These are phyloP conservation scores for Eurotiales sp. DNA, from an alignment of 2,329 filamentous ascomycete genomes.

Conservation along the genomic window DNA sequence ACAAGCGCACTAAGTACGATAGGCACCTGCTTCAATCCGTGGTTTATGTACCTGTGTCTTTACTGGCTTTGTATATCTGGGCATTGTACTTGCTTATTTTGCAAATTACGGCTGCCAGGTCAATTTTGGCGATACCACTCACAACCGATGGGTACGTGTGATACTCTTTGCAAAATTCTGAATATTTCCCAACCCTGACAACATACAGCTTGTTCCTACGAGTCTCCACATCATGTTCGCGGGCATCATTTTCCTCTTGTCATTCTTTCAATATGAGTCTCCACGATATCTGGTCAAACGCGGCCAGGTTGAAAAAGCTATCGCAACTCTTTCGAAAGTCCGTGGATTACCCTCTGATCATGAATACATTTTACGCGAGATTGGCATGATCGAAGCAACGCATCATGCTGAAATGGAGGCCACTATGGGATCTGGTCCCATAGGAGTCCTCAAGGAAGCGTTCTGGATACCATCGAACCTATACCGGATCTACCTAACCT, in stretches of 20 bases:
- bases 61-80: constrained; percentile 68
- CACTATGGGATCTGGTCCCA: constrained; percentile 60
- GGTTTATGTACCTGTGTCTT: constrained; percentile 72
- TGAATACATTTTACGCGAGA: constrained; percentile 60
- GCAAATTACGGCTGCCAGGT: constrained; percentile 62
- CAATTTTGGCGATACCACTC: constrained; percentile 46
- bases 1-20: neutral
- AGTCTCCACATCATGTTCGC: constrained; percentile 76
- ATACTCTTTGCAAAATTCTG: neutral
- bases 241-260: constrained; percentile 65
- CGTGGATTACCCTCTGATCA: constrained; percentile 47
- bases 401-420: constrained; percentile 70
- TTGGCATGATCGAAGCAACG: constrained; percentile 60
- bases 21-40: constrained; percentile 61
- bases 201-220: constrained; percentile 56
- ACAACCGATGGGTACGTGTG: constrained; percentile 44
- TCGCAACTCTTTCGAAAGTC: constrained; percentile 47
- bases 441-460: constrained; percentile 65
- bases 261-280: constrained; percentile 66
- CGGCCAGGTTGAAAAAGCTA: constrained; percentile 51
- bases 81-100: constrained; percentile 76
- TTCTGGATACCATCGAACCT: constrained; percentile 64
- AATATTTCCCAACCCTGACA: constrained; percentile 14
- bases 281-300: constrained; percentile 68
- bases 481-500: constrained; percentile 66